Percentiles rank a stretch among this genome's conserved stretches.
These are phyloP conservation scores for Paratrimastix pyriformis DNA, from an alignment of 78 protist genomes.

Conservation along the genomic window DNA sequence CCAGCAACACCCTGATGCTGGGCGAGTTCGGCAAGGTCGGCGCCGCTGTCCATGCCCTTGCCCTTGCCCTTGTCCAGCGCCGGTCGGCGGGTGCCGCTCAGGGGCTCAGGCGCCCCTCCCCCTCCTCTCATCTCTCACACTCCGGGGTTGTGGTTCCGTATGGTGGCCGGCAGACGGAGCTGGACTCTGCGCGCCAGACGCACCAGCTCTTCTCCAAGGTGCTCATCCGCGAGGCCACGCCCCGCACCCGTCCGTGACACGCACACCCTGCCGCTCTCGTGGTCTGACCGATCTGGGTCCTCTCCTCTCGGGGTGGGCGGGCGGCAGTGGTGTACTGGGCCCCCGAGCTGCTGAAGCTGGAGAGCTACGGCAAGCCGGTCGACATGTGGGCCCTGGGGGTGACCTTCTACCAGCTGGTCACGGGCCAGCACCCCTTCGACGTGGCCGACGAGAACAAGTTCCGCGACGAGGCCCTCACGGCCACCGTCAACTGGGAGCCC, in stretches of 20 bases:
- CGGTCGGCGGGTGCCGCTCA: too few species aligned
- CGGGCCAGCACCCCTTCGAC: constrained; percentile 24
- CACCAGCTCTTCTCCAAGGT: constrained; percentile 34
- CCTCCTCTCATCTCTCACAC: too few species aligned
- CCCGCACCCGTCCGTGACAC: too few species aligned
- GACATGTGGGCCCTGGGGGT: constrained; percentile 35
- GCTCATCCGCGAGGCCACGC: constrained; percentile 23
- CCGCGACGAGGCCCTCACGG: constrained; percentile 23
- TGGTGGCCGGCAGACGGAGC: too few species aligned
- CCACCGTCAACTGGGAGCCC: background rate
- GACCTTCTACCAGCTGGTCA: constrained; percentile 5
- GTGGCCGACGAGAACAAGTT: background rate
- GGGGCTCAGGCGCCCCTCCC: too few species aligned
- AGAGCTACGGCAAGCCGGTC: constrained; percentile 17
- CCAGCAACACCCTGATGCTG: background rate
- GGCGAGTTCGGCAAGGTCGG: constrained; percentile 15
- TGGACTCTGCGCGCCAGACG: constrained; percentile 25
- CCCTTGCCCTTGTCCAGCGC: too few species aligned
- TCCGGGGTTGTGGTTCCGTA: too few species aligned
- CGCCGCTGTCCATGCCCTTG: too few species aligned
- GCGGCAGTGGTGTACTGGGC: constrained; percentile 35
- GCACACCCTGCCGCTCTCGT: too few species aligned
- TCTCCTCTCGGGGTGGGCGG: too few species aligned
- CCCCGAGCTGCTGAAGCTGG: constrained; percentile 28
- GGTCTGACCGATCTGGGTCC: too few species aligned